These are phyloP conservation scores for Cercospora sesami DNA, from an alignment of 2,329 filamentous ascomycete genomes.

Conservation along the genomic window DNA sequence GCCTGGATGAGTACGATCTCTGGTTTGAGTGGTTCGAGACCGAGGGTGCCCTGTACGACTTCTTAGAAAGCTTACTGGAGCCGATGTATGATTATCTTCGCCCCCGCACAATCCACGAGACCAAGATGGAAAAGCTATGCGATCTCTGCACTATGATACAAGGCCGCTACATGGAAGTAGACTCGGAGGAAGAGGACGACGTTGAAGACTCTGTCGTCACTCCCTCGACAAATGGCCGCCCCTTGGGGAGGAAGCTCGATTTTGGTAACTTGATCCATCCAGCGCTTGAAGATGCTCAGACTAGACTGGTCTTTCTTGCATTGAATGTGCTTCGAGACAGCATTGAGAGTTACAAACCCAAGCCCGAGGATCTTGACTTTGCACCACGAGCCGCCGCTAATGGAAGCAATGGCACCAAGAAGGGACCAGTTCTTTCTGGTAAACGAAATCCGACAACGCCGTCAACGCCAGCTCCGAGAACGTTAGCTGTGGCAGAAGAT, in stretches of 20 bases:
- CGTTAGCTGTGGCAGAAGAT: constrained; percentile 55
- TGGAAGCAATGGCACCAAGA: constrained; percentile 34
- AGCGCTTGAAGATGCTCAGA: constrained; percentile 67
- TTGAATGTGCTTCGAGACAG: constrained; percentile 64
- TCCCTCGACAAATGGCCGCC: constrained; percentile 25
- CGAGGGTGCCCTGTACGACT: constrained; percentile 63
- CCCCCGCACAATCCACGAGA: constrained; percentile 66
- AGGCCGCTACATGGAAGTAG: constrained; percentile 61
- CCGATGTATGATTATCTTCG: constrained; percentile 66
- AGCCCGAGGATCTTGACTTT: constrained; percentile 65
- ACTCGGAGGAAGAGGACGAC: constrained; percentile 54
- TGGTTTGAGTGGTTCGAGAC: constrained; percentile 68
- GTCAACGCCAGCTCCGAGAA: constrained; percentile 49
- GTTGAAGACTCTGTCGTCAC: constrained; percentile 30
- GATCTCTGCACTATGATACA: constrained; percentile 67
- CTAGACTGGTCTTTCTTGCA: constrained; percentile 65
- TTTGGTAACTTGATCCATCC: constrained; percentile 64
- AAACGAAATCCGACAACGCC: constrained; percentile 41
- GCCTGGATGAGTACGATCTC: constrained; percentile 66
- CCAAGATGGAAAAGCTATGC: constrained; percentile 64
- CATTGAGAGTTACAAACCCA: constrained; percentile 66
- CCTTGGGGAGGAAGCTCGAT: constrained; percentile 49
- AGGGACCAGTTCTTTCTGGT: constrained; percentile 54
- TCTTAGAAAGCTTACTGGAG: constrained; percentile 66
- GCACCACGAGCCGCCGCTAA: constrained; percentile 46